phyloP scores from a whole-genome alignment of 345 rosid species.

The Rubroshorea leprosula region DNA sequence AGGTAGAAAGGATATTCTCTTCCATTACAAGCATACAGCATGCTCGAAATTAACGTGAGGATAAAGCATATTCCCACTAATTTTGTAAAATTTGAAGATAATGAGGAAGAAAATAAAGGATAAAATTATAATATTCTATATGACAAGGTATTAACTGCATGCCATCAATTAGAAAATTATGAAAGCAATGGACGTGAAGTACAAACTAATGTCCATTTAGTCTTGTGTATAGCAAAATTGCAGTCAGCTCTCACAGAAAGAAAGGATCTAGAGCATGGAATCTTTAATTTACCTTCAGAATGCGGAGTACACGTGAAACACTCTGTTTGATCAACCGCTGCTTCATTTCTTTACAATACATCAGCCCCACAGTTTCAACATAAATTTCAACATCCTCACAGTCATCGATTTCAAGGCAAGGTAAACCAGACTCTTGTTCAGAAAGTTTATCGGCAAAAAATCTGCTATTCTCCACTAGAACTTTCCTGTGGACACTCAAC shows the following conservation, averaged over 20 bases:
- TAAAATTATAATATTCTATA: no score
- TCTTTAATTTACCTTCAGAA: slow-evolving; percentile 66
- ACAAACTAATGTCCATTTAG: no score
- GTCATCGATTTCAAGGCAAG: slow-evolving; percentile 73
- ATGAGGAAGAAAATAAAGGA: no score
- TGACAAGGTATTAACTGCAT: no score
- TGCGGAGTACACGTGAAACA: slow-evolving; percentile 73
- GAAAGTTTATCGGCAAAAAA: slow-evolving; percentile 67
- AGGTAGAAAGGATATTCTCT: no score
- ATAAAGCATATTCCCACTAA: no score
- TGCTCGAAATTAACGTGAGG: no score
- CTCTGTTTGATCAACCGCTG: slow-evolving; percentile 87
- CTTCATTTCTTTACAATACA: slow-evolving; percentile 98
- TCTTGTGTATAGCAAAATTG: not conserved
- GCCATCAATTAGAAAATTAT: no score
- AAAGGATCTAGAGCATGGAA: not conserved
- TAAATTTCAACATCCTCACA: slow-evolving; percentile 89
- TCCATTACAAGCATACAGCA: no score
- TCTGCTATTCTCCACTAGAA: slow-evolving; percentile 60
- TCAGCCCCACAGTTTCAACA: slow-evolving; percentile 88
- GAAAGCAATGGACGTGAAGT: no score
- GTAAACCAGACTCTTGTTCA: slow-evolving; percentile 43
- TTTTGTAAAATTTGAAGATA: no score
- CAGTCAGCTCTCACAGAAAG: slow-evolving; percentile 9
- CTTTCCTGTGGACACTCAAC: slow-evolving; percentile 77